Evolutionary conservation across 805 yeast genomes (phyloP), one percentile per base, ranked within the genome.

Genomic region (Martiniozyma abietophila): DNA sequence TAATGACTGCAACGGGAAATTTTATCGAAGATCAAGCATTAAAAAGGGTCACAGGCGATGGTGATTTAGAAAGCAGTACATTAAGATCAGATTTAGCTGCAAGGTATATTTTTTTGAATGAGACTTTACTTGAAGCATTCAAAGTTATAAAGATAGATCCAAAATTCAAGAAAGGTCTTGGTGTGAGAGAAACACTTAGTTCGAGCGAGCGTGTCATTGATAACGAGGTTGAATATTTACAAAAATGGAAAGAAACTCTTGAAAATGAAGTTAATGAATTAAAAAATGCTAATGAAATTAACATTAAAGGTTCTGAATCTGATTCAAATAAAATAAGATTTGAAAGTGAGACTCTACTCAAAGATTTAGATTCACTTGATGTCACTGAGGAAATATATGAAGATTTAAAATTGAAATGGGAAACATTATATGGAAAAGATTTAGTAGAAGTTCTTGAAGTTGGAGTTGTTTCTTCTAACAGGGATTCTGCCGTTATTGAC

Each of bases 31-130:
- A 52, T 17, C 38, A 52, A 8, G 37, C 54, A n/a, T 45, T 53
- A 16, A 44, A 47, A 31, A 44, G 50, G 15, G 44, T 42, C 10
- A 48, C 50, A 2, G 34, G 42, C 8, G 43, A 41, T 5, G 54
- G 42, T 15, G 54, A 48, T 0, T 29, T 54, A 12, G 46, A 53
- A 15, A 45, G 48, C 10, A 39, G 58, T 2, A 54, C 64, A 3
- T 34, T 59, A 25, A 49, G 59, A 32, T 51, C 62, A 1, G 55
- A 54, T 35, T 35, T 56, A 12, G 61, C 59, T 1, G 48, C 64
- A 9, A 51, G 56, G 29, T 59, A 50, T 34, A 40, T 53, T 4
- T 40, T 57, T 20, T 49, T 53, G 16, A 57, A 55, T 28, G 64
- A 57, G 35, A 39, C 57, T 3, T 38, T 59, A 5, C 29, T 51